Evolutionary conservation across 305 asterid genomes (phyloP), one percentile per base, ranked within the genome.

Genomic region (Ilex paraguariensis): DNA sequence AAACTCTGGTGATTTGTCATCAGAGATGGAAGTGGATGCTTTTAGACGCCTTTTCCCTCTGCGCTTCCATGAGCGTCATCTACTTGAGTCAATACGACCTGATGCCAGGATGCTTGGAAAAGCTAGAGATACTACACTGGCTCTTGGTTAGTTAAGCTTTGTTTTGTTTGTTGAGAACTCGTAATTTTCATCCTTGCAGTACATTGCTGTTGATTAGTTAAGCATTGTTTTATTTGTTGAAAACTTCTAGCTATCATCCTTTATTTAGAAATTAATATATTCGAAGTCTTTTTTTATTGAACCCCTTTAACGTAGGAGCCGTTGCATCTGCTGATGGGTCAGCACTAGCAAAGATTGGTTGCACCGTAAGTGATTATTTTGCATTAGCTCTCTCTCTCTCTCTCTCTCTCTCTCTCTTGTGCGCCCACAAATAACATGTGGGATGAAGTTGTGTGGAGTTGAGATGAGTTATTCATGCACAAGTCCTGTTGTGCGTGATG

Each of bases 281-380:
- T 21, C 28, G 28, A 21, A 21, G 28, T n/a, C 33, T 50, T 28
- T 12, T 75, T 72, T 54, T 56, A 46, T 9, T 53, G 28, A 32
- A 14, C 31, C 9, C 73, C 28, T 65, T 60, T 31, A 3, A 66
- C 74, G 6, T 75, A 93, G 98, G 95, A 61, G 94, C 95, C 63
- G 97, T 86, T 59, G 82, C 96, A 57, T 86, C 96, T 54, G 97
- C 98, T 72, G 71, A 87, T 80, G 97, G 98, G 74, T 93, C 98
- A 13, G 94, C 98, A 14, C 75, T 87, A 21, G 87, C 81, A 59
- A 93, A 93, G 84, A 87, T 92, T 59, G 98, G 98, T 31, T 81
- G 77, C 84, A 92, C 97, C 33, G 98, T 87, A 63, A 87, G 95
- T 82, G 28, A 56, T 55, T n/a, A 21, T 21, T 21, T 21, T 21